Percentiles rank a stretch among this genome's conserved stretches.
These are phyloP conservation scores for Candida tetrigidarum DNA, from an alignment of 1,139 yeast species.

Conservation along the genomic window DNA sequence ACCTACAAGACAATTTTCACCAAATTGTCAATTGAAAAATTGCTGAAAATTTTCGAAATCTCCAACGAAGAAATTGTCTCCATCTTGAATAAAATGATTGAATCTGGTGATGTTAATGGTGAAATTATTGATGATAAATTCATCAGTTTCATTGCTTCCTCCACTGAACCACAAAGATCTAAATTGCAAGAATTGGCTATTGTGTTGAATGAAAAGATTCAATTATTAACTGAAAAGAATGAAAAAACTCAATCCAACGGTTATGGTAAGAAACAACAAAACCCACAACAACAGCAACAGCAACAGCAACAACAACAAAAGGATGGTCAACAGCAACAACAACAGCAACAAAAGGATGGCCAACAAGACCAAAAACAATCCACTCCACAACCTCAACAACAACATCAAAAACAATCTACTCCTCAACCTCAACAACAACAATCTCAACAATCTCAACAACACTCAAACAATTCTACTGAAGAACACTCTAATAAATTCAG, in stretches of 20 bases:
- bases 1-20: constrained; percentile 79
- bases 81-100: constrained; percentile 75
- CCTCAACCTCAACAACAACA: constrained; percentile 30
- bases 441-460: constrained; percentile 28
- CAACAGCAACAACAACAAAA: constrained; percentile 37
- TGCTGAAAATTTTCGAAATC: constrained; percentile 71
- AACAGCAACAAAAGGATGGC: constrained; percentile 24
- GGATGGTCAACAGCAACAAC: constrained; percentile 36
- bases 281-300: constrained; percentile 39
- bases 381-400: constrained; percentile 29
- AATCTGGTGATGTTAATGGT: constrained; percentile 73
- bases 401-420: constrained; percentile 24
- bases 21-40: constrained; percentile 70
- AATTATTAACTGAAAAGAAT: constrained; percentile 79
- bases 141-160: constrained; percentile 56
- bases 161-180: constrained; percentile 79
- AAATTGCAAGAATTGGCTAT: constrained; percentile 90
- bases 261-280: constrained; percentile 48
- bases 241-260: constrained; percentile 85
- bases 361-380: constrained; percentile 15
- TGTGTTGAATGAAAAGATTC: constrained; percentile 85
- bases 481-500: constrained; percentile 49
- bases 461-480: constrained; percentile 19
- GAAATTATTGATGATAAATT: constrained; percentile 57
- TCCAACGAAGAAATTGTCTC: constrained; percentile 58